Evolutionary conservation across 2,329 filamentous ascomycete genomes (phyloP).

Genomic region (Trichoderma pleuroti): DNA sequence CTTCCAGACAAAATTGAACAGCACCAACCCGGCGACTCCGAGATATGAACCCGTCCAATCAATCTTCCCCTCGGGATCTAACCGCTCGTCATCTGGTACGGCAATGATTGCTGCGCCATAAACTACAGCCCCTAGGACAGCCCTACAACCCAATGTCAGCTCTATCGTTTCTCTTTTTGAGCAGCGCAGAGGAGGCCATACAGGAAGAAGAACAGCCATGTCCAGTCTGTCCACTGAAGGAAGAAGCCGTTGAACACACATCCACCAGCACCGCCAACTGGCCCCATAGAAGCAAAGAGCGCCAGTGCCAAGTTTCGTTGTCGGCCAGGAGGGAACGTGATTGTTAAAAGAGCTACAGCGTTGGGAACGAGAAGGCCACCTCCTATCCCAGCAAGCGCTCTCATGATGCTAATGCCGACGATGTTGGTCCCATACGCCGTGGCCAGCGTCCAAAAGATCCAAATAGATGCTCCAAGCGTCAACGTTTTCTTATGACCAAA

Average conservation of each 20-base stretch:
- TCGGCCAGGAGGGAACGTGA: not conserved
- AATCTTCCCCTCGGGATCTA: not conserved
- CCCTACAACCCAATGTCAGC: not conserved
- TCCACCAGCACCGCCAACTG: not conserved
- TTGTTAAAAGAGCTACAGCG: not conserved
- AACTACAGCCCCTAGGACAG: not conserved
- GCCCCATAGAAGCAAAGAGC: not conserved
- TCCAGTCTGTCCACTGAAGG: not conserved
- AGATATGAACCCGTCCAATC: not conserved
- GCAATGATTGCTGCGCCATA: not conserved
- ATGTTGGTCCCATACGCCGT: not conserved
- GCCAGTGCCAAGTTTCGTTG: not conserved
- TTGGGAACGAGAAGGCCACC: not conserved
- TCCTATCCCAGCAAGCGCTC: not conserved
- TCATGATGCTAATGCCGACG: not conserved
- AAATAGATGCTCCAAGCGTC: not conserved
- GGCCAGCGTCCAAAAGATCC: not conserved
- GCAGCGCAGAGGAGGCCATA: not conserved
- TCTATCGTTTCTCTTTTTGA: not conserved
- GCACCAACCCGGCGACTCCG: not conserved
- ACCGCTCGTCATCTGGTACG: not conserved
- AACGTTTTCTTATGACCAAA: not conserved
- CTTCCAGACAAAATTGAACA: slow-evolving; percentile 5
- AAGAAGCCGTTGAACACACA: not conserved
- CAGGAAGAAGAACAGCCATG: not conserved